Evolutionary conservation across 441 rosid genomes (phyloP).

Genomic region (Isatis lusitanica): DNA sequence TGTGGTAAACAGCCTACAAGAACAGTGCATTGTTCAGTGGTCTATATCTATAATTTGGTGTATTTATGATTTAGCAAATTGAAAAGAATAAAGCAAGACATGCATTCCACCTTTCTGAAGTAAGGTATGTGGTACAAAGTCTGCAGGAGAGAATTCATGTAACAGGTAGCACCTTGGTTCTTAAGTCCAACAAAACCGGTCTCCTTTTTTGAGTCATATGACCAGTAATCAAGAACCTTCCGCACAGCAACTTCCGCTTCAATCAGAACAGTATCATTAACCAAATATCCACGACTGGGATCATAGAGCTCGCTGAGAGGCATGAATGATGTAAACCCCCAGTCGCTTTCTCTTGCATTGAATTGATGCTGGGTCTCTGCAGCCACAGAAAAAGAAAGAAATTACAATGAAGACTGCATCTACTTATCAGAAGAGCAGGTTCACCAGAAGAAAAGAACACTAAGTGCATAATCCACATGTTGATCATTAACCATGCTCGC

Average conservation of each 20-base stretch:
- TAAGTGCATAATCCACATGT: background rate
- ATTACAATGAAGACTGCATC: background rate
- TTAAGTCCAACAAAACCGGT: slow-evolving; percentile 92
- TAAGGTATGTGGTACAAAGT: slow-evolving; percentile 79
- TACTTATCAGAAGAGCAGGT: slow-evolving; percentile 14
- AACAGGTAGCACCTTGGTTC: slow-evolving; percentile 95
- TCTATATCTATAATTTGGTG: slow-evolving; percentile 15
- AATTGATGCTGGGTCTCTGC: slow-evolving; percentile 92
- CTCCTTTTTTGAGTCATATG: slow-evolving; percentile 90
- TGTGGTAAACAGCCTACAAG: slow-evolving; percentile 91
- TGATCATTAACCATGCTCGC: background rate
- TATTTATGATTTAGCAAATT: background rate
- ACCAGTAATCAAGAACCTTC: slow-evolving; percentile 76
- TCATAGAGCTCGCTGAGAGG: slow-evolving; percentile 87
- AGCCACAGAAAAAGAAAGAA: slow-evolving; percentile 20
- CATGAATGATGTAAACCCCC: slow-evolving; percentile 95
- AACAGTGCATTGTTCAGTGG: slow-evolving; percentile 25
- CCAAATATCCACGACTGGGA: slow-evolving; percentile 68
- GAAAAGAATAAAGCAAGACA: slow-evolving; percentile 19
- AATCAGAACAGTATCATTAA: slow-evolving; percentile 68
- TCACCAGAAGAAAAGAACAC: background rate
- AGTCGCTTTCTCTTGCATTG: slow-evolving; percentile 85
- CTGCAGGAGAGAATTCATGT: slow-evolving; percentile 89
- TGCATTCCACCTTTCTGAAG: slow-evolving; percentile 71
- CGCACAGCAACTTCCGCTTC: slow-evolving; percentile 89